Evolutionary conservation across 177 flowering plant species (phyloP).

Genomic region (Vitis hybrid): DNA sequence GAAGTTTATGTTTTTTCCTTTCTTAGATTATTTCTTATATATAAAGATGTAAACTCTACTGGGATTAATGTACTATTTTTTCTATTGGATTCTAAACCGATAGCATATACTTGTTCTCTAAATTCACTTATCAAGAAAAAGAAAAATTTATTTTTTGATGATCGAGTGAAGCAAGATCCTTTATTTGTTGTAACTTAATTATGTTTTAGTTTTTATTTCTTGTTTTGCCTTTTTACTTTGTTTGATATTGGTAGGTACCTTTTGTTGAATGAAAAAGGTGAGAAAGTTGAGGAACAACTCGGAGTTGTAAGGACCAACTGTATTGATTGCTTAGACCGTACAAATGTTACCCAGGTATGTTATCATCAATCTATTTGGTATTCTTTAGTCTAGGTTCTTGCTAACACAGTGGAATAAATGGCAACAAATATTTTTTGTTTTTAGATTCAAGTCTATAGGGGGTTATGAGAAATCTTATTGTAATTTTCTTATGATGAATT

Average conservation of each 20-base stretch:
- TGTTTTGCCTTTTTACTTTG: conserved; percentile 1
- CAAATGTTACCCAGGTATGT: conserved; percentile 94
- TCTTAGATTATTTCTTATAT: too few species aligned
- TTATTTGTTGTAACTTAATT: background rate
- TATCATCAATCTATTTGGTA: background rate
- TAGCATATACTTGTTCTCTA: background rate
- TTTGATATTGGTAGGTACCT: conserved; percentile 54
- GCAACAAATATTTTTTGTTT: background rate
- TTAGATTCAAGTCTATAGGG: background rate
- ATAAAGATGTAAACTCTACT: too few species aligned
- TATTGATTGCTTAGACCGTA: conserved; percentile 96
- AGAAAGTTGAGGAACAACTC: conserved; percentile 80
- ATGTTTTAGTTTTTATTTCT: background rate
- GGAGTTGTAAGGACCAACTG: conserved; percentile 95
- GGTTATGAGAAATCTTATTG: background rate
- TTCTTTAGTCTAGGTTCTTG: background rate
- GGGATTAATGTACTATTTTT: too few species aligned
- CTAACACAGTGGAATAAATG: background rate
- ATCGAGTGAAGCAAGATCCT: background rate
- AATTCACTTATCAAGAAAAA: background rate
- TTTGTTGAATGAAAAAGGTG: conserved; percentile 72
- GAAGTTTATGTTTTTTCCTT: too few species aligned
- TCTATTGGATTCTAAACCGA: background rate
- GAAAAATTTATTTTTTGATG: too few species aligned
- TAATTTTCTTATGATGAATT: background rate